These are phyloP conservation scores for Penicillium concentricum DNA, from an alignment of 2,329 filamentous ascomycete genomes.

Conservation along the genomic window DNA sequence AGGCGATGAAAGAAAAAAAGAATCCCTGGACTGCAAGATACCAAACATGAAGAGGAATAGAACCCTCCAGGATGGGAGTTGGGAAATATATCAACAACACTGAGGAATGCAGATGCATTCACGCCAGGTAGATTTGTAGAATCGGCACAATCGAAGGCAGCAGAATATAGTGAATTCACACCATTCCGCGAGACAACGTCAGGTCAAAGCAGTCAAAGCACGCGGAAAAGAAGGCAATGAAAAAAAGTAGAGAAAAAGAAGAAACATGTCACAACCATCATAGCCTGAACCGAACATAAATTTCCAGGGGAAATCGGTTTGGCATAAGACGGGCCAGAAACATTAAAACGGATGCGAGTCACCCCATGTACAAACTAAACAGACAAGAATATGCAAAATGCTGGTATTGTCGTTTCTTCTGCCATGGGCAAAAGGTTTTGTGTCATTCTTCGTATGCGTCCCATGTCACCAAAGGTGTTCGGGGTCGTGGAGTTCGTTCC, in stretches of 20 bases:
- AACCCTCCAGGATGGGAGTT: constrained; percentile 2
- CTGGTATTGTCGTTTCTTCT: constrained; percentile 39
- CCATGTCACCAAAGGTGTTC: constrained; percentile 23
- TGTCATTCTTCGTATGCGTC: constrained; percentile 40
- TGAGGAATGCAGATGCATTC: constrained; percentile 3
- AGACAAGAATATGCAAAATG: constrained; percentile 38
- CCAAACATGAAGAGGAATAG: constrained; percentile 16
- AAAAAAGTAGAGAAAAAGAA: constrained; percentile 17
- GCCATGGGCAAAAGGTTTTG: constrained; percentile 29
- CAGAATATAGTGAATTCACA: constrained; percentile 6
- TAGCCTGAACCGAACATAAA: constrained; percentile 10
- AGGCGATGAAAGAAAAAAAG: constrained; percentile 2
- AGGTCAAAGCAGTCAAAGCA: constrained; percentile 12
- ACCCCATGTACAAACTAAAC: constrained; percentile 36
- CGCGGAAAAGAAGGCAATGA: constrained; percentile 12
- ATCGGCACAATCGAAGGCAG: not conserved
- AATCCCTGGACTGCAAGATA: constrained; percentile 18
- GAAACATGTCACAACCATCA: constrained; percentile 13
- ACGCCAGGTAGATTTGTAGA: constrained; percentile 5
- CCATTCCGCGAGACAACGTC: constrained; percentile 13
- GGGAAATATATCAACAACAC: constrained; percentile 6
- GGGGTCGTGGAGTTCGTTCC: constrained; percentile 30
- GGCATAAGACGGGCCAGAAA: constrained; percentile 16
- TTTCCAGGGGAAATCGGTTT: constrained; percentile 9
- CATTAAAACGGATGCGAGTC: constrained; percentile 33